These are phyloP conservation scores for Euphorbia pulcherrima DNA, from an alignment of 345 rosid genomes.

Conservation along the genomic window DNA sequence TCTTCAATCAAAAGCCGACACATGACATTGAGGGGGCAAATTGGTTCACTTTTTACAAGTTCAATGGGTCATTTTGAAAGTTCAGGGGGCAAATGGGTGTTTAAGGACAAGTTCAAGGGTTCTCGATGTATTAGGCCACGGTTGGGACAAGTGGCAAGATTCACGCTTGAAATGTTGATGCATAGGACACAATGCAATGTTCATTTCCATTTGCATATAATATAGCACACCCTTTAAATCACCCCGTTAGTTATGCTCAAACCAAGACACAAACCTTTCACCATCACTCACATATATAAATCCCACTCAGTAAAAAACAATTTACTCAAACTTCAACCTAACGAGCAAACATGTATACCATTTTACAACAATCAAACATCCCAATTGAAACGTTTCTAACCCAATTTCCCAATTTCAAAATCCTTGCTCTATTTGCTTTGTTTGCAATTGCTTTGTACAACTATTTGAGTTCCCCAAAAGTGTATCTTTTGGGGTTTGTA, in stretches of 20 bases:
- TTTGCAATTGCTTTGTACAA: background rate
- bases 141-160: background rate
- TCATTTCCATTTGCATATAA: background rate
- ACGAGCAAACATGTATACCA: background rate
- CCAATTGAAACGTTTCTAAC: background rate
- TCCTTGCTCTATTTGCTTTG: background rate
- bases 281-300: background rate
- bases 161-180: background rate
- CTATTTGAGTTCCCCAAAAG: background rate
- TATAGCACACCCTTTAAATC: background rate
- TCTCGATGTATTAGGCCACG: too few species aligned
- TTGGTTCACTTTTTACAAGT: too few species aligned
- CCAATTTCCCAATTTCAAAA: background rate
- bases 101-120: too few species aligned
- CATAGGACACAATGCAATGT: background rate
- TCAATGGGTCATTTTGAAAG: too few species aligned
- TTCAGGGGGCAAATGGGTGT: too few species aligned
- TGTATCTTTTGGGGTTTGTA: slow-evolving; percentile 55
- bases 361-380: background rate
- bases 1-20: too few species aligned
- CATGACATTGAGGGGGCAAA: too few species aligned
- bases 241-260: slow-evolving; percentile 5
- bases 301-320: background rate
- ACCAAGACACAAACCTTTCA: background rate
- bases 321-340: slow-evolving; percentile 2